Conservation (phyloP, 441 rosid genomes). For the Erysimum cheiri region DNA sequence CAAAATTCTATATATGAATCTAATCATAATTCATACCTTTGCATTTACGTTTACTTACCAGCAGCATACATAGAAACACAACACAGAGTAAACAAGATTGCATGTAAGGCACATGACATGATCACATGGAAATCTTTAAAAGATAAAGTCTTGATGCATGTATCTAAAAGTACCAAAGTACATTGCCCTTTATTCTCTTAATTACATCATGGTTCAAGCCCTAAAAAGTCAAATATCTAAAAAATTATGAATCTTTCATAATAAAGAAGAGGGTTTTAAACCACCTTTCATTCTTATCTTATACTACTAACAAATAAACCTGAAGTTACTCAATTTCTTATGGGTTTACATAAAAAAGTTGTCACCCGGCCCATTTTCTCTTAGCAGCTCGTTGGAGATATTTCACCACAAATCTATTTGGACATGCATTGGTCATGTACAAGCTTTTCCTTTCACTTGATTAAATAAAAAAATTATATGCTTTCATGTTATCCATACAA, state of each 20-base stretch:
- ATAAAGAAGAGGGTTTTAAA: not conserved
- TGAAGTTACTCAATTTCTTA: constrained; percentile 18
- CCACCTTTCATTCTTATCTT: constrained; percentile 1
- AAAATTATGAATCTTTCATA: not conserved
- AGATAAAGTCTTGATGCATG: constrained; percentile 23
- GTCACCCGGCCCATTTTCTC: not conserved
- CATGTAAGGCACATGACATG: constrained; percentile 43
- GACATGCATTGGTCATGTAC: constrained; percentile 42
- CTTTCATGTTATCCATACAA: constrained; percentile 2
- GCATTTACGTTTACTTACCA: constrained; percentile 9
- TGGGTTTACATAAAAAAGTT: not conserved
- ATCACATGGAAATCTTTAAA: constrained; percentile 35
- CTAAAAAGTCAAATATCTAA: not conserved
- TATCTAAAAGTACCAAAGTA: constrained; percentile 28
- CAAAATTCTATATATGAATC: not conserved
- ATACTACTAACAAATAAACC: not conserved
- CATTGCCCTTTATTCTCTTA: constrained; percentile 23
- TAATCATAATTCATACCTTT: not conserved
- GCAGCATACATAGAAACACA: not conserved
- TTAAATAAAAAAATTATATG: not conserved
- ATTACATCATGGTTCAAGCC: constrained; percentile 19
- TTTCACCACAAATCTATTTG: constrained; percentile 17
- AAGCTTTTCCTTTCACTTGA: constrained; percentile 10
- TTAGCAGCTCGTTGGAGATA: constrained; percentile 26
- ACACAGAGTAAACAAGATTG: constrained; percentile 5